A percentile compares a stretch with the other conserved stretches of the same genome.
Evolutionary conservation across 257 asterid species (phyloP).

Genomic region (Eustoma russellianum): DNA sequence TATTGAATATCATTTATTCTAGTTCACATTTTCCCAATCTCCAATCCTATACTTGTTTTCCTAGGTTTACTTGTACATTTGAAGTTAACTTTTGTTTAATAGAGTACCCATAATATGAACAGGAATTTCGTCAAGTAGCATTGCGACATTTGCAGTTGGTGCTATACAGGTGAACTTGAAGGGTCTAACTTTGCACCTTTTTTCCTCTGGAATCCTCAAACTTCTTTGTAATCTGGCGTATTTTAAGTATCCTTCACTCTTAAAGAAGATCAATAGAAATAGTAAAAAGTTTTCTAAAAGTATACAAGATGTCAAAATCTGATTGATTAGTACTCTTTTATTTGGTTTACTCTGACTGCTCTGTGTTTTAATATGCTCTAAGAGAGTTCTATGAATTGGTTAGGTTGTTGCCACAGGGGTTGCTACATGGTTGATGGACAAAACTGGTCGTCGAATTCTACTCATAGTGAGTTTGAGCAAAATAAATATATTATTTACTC

Average conservation of each 20-base stretch:
- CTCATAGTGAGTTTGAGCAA: conserved; percentile 46
- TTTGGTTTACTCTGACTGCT: neutral
- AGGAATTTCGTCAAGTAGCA: conserved; percentile 79
- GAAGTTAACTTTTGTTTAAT: no score
- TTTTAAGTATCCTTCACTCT: neutral
- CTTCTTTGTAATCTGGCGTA: neutral
- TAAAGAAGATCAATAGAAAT: neutral
- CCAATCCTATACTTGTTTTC: no score
- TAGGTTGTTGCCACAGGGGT: conserved; percentile 89
- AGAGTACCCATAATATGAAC: conserved; percentile 14
- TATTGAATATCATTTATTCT: no score
- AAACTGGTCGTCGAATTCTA: conserved; percentile 82
- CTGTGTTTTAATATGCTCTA: conserved; percentile 2
- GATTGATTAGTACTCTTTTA: neutral
- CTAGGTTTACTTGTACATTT: no score
- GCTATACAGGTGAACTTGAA: conserved; percentile 58
- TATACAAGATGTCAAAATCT: neutral
- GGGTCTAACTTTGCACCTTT: conserved; percentile 4
- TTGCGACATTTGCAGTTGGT: conserved; percentile 79
- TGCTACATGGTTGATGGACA: conserved; percentile 82
- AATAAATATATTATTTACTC: neutral
- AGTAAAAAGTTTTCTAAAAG: neutral
- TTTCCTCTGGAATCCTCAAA: neutral
- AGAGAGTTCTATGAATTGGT: conserved; percentile 7
- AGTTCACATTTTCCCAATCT: no score